Percentiles rank a stretch among this genome's conserved stretches.
Evolutionary conservation across 2,329 filamentous ascomycete genomes (phyloP).

Genomic region (Pseudopithomyces maydicus): DNA sequence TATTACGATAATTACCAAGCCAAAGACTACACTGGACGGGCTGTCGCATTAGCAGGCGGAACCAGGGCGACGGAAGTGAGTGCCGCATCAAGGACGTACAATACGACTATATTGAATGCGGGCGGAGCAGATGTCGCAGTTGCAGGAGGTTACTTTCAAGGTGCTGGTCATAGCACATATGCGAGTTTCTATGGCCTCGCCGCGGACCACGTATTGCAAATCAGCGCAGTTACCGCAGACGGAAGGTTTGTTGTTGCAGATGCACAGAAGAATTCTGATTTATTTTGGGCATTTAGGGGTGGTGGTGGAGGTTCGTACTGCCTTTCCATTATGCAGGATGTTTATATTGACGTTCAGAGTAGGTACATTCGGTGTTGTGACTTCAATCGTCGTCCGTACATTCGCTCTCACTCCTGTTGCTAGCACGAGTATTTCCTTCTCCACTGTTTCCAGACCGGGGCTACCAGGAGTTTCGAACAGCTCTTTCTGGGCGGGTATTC

Average conservation of each 20-base stretch:
- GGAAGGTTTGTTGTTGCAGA: conserved; percentile 25
- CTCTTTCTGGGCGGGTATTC: conserved; percentile 33
- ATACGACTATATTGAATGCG: conserved; percentile 57
- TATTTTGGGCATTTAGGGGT: conserved; percentile 35
- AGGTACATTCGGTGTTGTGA: conserved; percentile 35
- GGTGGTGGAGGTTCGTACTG: conserved; percentile 30
- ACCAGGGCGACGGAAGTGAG: conserved; percentile 57
- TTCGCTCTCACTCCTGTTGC: conserved; percentile 19
- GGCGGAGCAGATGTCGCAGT: conserved; percentile 59
- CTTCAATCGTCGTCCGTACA: conserved; percentile 43
- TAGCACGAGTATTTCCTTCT: conserved; percentile 24
- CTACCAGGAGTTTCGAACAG: conserved; percentile 18
- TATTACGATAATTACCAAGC: conserved; percentile 23
- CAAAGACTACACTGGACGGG: conserved; percentile 22
- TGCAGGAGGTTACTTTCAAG: conserved; percentile 43
- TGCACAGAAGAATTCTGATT: conserved; percentile 20
- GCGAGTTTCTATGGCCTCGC: conserved; percentile 47
- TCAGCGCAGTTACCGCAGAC: conserved; percentile 25
- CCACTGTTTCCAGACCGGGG: conserved; percentile 17
- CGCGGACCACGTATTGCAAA: conserved; percentile 27
- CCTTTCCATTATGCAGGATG: not conserved
- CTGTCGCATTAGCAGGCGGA: conserved; percentile 59
- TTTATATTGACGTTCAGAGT: not conserved
- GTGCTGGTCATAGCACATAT: conserved; percentile 59
- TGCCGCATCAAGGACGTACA: conserved; percentile 48